Percentiles rank a stretch among this genome's conserved stretches.
Evolutionary conservation across 2,329 filamentous ascomycete genomes (phyloP).

Genomic region (Aspergillus sp.): DNA sequence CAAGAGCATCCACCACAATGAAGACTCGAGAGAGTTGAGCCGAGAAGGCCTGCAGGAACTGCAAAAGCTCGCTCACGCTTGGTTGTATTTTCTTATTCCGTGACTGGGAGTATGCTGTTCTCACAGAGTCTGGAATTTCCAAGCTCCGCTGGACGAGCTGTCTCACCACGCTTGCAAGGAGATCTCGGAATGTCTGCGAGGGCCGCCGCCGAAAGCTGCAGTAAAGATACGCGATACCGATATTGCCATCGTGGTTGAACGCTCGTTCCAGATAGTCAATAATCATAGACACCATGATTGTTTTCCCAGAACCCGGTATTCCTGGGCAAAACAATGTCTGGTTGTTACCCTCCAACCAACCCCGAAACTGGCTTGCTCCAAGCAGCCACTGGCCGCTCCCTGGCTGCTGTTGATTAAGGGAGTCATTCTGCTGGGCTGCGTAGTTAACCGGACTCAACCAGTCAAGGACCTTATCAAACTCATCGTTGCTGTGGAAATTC

Average conservation of each 20-base stretch:
- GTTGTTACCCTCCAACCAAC: conserved; percentile 11
- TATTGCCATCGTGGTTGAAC: conserved; percentile 17
- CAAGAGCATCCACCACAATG: conserved; percentile 31
- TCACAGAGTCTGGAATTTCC: conserved; percentile 23
- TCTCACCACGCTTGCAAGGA: conserved; percentile 39
- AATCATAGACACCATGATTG: conserved; percentile 2
- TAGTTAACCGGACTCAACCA: conserved; percentile 4
- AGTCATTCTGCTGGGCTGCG: conserved; percentile 1
- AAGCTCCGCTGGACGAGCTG: conserved; percentile 32
- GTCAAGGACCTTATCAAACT: not conserved
- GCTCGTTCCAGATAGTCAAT: conserved; percentile 39
- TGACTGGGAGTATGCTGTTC: conserved; percentile 14
- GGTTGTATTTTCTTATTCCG: conserved; percentile 28
- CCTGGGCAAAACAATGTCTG: conserved; percentile 43
- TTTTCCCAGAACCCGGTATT: conserved; percentile 14
- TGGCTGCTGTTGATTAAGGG: conserved; percentile 7
- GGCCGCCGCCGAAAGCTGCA: conserved; percentile 39
- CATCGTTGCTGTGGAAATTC: not conserved
- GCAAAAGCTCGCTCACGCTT: not conserved
- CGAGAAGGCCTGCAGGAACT: conserved; percentile 14
- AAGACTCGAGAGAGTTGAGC: conserved; percentile 13
- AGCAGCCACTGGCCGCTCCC: conserved; percentile 19
- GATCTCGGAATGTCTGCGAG: conserved; percentile 35
- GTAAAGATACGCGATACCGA: conserved; percentile 48
- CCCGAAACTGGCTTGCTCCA: conserved; percentile 9